Evolutionary conservation across 1,139 yeast genomes (phyloP), one percentile per base, ranked within the genome.

Genomic region (Sugiyamaella paludigena): DNA sequence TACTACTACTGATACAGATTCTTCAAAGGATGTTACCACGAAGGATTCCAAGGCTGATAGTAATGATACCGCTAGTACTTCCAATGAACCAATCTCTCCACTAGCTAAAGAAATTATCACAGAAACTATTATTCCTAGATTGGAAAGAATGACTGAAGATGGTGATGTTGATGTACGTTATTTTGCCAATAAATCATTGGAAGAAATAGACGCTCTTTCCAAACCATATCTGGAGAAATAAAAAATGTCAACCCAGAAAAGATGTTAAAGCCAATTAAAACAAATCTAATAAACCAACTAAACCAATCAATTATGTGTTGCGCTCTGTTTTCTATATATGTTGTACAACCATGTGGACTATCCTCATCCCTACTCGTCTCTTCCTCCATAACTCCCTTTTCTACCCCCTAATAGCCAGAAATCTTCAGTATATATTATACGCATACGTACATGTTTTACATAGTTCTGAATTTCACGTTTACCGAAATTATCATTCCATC

Each of bases 111-210:
- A 72, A 43, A 68, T 83, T 53, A 77, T 87, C 46, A 70, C 74
- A 41, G 70, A 71, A 33, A 77, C 79, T 39, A 78, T 94, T 46
- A 64, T 84, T 48, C 84, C 91, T 39, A 75, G 78, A 43, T 77
- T 92, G 62, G 81, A 83, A 59, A 77, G 74, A 48, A 76, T 91
- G 64, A 72, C 76, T 54, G 75, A 76, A 49, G 98, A 92, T 69
- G 75, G 72, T 34, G 99, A 92, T 67, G 82, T 81, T 35, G 99
- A 92, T 70, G 99, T 92, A 55, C 80, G 91, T 65, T 92, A 77
- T 70, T 92, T 83, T 70, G 91, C 97, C 16, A 74, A 74, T 51
- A 77, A 82, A 67, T 81, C 68, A 28, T 57, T 68, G 38, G 64
- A 60, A 35, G 69, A 64, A 50, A 64, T 67, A 39, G 60, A 64